Base-by-base conservation (phyloP, 208 protist species). In the Crithidia brevicula region DNA sequence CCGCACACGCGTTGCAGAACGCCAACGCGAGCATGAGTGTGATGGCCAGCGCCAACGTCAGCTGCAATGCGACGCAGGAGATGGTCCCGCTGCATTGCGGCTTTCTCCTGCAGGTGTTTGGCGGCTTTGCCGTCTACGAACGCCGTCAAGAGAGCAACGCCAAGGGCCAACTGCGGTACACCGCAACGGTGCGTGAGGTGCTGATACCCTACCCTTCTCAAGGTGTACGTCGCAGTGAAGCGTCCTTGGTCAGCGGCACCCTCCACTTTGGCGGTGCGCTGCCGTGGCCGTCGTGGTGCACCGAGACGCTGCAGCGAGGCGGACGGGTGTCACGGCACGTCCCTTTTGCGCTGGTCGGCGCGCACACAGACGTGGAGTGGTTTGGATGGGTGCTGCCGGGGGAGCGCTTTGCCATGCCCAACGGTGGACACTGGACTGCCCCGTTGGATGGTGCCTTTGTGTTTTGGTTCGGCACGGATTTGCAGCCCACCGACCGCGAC, bases 281-380 rank as follows among this genome's bases (percentile, higher is more conserved):
- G 47, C 85, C 89, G 33, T 95, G 89, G 89, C 82, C 78, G 20
- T 85, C 86, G n/a, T 61, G 60, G 34, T 95, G 89, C 76, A 95
- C 89, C 0, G 30, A 67, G 30, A 9, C 61, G 34, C 59, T 95
- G n/a, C 79, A 91, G 59, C 65, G 77, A 38, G 68, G 77, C 34
- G 83, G 81, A 4, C 75, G 86, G 20, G 79, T 92, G 54, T 75
- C 62, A 30, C 63, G 66, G 4, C 64, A 70, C n/a, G 74, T 91
- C 2, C 89, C 89, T 4, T 72, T 77, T 40, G 22, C 77, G n/a
- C 85, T 95, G 62, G 78, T 67, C 23, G 83, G 83, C 1, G 61
- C 70, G 38, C 59, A 67, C n/a, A 51, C 67, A 31, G 47, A 69
- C 23, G 82, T 81, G 52, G 54, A 74, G 56, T 92, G 86, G 77